Evolutionary conservation across 805 yeast genomes (phyloP).

Genomic region (Candida chilensis): DNA sequence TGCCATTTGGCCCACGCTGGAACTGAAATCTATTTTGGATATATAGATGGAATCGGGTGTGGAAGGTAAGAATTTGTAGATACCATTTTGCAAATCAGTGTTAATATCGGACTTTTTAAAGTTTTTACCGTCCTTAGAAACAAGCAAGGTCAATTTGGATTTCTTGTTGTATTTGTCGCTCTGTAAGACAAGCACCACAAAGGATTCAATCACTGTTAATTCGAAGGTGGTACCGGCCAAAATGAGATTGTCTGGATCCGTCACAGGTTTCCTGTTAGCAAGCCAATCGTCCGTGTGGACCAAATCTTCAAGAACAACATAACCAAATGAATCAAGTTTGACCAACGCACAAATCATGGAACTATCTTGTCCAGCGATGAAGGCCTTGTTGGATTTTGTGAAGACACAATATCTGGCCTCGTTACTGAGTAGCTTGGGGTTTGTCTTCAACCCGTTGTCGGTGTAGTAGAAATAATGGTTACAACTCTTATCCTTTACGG

Average conservation of each 20-base stretch:
- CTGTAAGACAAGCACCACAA: slow-evolving; percentile 27
- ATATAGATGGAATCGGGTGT: slow-evolving; percentile 8
- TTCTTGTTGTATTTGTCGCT: slow-evolving; percentile 29
- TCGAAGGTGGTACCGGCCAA: slow-evolving; percentile 18
- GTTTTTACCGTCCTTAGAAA: slow-evolving; percentile 35
- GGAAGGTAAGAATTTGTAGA: slow-evolving; percentile 25
- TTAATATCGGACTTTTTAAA: slow-evolving; percentile 31
- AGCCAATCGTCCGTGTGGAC: slow-evolving; percentile 11
- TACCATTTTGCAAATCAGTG: slow-evolving; percentile 23
- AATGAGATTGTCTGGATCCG: slow-evolving; percentile 2
- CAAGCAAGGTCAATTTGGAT: slow-evolving; percentile 27
- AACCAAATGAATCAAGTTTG: slow-evolving; percentile 28
- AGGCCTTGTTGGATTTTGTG: slow-evolving; percentile 13
- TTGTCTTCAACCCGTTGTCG: slow-evolving; percentile 30
- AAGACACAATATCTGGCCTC: slow-evolving; percentile 21
- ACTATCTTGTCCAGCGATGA: slow-evolving; percentile 12
- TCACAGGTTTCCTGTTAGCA: slow-evolving; percentile 6
- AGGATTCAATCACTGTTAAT: slow-evolving; percentile 26
- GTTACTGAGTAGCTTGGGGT: slow-evolving; percentile 9
- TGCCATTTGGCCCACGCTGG: slow-evolving; percentile 2
- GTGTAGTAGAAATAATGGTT: slow-evolving; percentile 19
- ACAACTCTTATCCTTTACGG: slow-evolving; percentile 7
- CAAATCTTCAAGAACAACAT: slow-evolving; percentile 27
- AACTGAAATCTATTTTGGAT: slow-evolving; percentile 8
- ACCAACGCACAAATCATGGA: slow-evolving; percentile 20